A percentile compares a stretch with the other conserved stretches of the same genome.
These are phyloP conservation scores for Bipolaris sorokiniana DNA, from an alignment of 2,329 filamentous ascomycete genomes.

Conservation along the genomic window DNA sequence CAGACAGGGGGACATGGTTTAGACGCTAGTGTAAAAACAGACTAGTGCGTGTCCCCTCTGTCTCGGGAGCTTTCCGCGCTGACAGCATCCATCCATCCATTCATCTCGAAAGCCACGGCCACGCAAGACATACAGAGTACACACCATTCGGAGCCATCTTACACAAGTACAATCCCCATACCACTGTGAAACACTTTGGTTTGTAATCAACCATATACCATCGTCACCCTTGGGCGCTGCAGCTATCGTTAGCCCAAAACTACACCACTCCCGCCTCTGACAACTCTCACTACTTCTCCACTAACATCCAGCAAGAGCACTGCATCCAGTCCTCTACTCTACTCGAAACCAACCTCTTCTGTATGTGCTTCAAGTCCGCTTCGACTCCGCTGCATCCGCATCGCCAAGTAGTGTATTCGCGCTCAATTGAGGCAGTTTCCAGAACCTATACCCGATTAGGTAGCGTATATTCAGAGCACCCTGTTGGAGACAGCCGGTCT, in stretches of 20 bases:
- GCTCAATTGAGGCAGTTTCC: constrained; percentile 44
- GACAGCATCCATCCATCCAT: background rate
- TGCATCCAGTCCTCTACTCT: background rate
- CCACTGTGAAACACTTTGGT: too few species aligned
- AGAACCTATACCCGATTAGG: constrained; percentile 21
- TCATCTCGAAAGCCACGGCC: background rate
- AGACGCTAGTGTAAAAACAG: background rate
- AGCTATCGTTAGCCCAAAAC: background rate
- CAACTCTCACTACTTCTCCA: background rate
- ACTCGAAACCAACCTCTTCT: background rate
- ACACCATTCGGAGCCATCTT: background rate
- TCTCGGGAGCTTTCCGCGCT: background rate
- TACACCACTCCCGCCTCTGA: background rate
- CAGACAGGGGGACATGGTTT: background rate
- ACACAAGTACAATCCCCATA: too few species aligned
- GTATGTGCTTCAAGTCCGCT: too few species aligned
- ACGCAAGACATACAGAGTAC: background rate
- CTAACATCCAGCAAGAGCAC: background rate
- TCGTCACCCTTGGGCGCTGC: too few species aligned
- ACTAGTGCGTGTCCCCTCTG: background rate
- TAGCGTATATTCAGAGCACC: constrained; percentile 33
- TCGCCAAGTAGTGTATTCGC: constrained; percentile 17
- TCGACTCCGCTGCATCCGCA: background rate
- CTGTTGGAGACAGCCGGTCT: constrained; percentile 32
- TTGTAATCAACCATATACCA: too few species aligned